Evolutionary conservation across 345 rosid species (phyloP).

Genomic region (Carallia brachiata): DNA sequence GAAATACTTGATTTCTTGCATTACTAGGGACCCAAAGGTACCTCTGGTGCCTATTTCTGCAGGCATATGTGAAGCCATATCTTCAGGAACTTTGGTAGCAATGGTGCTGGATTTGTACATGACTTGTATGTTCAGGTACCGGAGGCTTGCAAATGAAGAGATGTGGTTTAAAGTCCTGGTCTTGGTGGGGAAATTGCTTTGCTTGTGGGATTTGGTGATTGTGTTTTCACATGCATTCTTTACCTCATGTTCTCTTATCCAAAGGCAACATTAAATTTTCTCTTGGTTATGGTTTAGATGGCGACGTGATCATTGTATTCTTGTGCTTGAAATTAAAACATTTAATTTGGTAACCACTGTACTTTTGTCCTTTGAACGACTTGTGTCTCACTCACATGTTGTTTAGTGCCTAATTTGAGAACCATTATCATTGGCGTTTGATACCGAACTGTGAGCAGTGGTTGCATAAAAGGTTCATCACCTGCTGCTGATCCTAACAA

Average conservation of each 20-base stretch:
- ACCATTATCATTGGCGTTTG: slow-evolving; percentile 4
- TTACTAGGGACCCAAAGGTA: slow-evolving; percentile 49
- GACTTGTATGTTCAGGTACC: slow-evolving; percentile 14
- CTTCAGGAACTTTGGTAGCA: slow-evolving; percentile 11
- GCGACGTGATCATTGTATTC: slow-evolving; percentile 38
- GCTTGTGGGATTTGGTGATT: slow-evolving; percentile 15
- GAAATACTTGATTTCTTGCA: slow-evolving; percentile 58
- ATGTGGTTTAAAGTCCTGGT: slow-evolving; percentile 20
- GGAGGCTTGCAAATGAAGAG: slow-evolving; percentile 34
- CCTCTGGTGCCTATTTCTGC: slow-evolving; percentile 59
- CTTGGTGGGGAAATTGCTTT: slow-evolving; percentile 26
- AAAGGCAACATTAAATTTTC: slow-evolving; percentile 21
- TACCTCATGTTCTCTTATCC: slow-evolving; percentile 44
- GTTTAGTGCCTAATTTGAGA: slow-evolving; percentile 15
- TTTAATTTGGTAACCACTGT: slow-evolving; percentile 32
- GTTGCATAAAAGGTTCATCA: slow-evolving; percentile 1
- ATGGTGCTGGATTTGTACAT: slow-evolving; percentile 32
- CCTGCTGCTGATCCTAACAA: background rate
- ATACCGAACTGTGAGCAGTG: background rate
- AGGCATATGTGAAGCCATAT: slow-evolving; percentile 38
- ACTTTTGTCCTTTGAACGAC: slow-evolving; percentile 5
- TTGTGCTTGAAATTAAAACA: slow-evolving; percentile 41
- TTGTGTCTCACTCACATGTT: slow-evolving; percentile 15
- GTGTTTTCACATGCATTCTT: slow-evolving; percentile 35
- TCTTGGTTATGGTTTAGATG: slow-evolving; percentile 18